Conservation (phyloP, 225 moss, liverwort and hornwort genomes). For the Pseudoscleropodium purum region DNA sequence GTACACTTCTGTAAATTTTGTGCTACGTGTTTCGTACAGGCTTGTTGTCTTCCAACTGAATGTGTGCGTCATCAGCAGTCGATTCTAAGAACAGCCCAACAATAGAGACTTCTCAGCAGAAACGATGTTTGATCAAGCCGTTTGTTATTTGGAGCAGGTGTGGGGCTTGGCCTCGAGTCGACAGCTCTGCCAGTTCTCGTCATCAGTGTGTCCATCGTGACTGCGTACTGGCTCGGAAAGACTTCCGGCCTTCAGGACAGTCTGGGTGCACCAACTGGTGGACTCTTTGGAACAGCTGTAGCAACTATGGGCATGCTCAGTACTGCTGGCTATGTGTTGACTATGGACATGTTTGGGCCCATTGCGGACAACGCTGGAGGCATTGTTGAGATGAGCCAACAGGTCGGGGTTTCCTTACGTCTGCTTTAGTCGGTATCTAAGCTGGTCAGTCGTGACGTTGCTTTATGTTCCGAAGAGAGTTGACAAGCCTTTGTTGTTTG, state of each 20-base stretch:
- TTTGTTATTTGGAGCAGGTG: slow-evolving; percentile 36
- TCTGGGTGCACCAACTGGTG: slow-evolving; percentile 61
- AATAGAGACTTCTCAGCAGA: not conserved
- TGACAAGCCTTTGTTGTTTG: not conserved
- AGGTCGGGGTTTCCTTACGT: not conserved
- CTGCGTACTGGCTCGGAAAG: slow-evolving; percentile 90
- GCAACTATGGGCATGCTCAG: slow-evolving; percentile 99
- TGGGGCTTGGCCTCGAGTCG: slow-evolving; percentile 84
- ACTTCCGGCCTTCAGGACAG: slow-evolving; percentile 90
- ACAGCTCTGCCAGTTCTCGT: slow-evolving; percentile 91
- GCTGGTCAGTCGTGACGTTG: not conserved
- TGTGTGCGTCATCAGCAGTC: not conserved
- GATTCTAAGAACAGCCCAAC: not conserved
- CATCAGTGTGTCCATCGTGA: slow-evolving; percentile 75
- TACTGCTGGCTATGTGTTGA: slow-evolving; percentile 92
- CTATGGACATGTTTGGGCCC: slow-evolving; percentile 99
- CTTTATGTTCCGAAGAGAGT: not conserved
- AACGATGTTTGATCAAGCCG: not conserved
- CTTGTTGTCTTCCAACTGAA: not conserved
- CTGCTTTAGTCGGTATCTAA: not conserved
- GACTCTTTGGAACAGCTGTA: slow-evolving; percentile 92
- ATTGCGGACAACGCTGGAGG: slow-evolving; percentile 97
- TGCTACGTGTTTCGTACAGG: not conserved
- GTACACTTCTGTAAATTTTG: not conserved
- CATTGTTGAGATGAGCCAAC: slow-evolving; percentile 98